Conservation (phyloP, 257 asterid species). For the Petunia axillaris region DNA sequence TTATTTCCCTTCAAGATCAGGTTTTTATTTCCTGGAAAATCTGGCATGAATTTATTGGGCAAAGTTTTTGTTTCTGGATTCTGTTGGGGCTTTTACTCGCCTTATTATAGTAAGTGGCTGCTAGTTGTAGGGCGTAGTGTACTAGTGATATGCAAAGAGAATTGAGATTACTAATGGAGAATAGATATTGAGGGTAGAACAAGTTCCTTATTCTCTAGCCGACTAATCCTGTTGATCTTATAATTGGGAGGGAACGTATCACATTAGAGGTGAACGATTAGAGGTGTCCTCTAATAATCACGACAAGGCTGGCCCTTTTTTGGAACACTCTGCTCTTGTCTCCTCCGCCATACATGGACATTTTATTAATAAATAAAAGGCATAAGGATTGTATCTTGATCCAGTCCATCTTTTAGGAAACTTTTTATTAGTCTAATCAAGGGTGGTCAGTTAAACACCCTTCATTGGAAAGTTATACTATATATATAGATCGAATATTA, state of each 20-base stretch:
- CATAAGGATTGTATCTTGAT: background rate
- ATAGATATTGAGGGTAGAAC: constrained; percentile 29
- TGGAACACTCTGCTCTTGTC: too few species aligned
- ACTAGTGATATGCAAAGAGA: background rate
- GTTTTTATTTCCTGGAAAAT: background rate
- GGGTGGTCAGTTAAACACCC: too few species aligned
- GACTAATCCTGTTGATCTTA: too few species aligned
- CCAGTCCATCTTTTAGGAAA: background rate
- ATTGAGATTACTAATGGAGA: constrained; percentile 12
- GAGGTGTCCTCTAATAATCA: too few species aligned
- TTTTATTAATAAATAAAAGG: background rate
- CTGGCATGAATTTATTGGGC: background rate
- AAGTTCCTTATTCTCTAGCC: background rate
- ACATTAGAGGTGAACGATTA: too few species aligned
- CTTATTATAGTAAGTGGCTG: background rate
- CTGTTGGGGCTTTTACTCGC: background rate
- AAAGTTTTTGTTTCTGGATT: background rate
- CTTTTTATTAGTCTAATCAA: too few species aligned
- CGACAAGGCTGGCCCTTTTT: too few species aligned
- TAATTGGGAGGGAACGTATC: too few species aligned
- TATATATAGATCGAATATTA: too few species aligned
- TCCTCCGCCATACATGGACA: background rate
- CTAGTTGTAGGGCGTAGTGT: background rate
- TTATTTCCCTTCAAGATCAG: background rate
- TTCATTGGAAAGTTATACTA: too few species aligned